These are phyloP conservation scores for Pseudognaphalium luteoalbum DNA, from an alignment of 129 eudicot genomes.

Conservation along the genomic window DNA sequence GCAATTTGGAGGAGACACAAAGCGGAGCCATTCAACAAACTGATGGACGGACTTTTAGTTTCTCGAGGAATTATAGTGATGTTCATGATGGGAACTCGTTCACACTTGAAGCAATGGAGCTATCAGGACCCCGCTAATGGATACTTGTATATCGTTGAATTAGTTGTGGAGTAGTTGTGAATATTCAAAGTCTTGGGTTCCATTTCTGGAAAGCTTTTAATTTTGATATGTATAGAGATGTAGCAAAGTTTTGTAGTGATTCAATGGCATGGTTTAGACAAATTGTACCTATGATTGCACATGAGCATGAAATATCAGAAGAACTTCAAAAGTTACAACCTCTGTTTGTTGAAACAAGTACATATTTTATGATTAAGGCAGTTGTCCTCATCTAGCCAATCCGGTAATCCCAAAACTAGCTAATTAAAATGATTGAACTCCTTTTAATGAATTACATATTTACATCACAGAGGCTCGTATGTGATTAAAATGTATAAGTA, in stretches of 20 bases:
- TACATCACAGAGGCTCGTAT: too few species aligned
- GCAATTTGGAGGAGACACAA: constrained; percentile 46
- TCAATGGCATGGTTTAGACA: constrained; percentile 16
- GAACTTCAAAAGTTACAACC: neutral
- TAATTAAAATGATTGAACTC: too few species aligned
- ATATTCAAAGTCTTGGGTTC: constrained; percentile 23
- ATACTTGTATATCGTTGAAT: neutral
- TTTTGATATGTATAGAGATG: constrained; percentile 22
- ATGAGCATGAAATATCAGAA: constrained; percentile 4
- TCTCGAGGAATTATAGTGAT: constrained; percentile 49
- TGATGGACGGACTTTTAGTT: constrained; percentile 48
- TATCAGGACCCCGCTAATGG: constrained; percentile 77
- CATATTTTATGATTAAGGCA: too few species aligned
- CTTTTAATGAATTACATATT: too few species aligned
- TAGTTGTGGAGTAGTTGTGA: constrained; percentile 29
- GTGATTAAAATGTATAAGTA: too few species aligned
- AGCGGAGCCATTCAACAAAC: constrained; percentile 35
- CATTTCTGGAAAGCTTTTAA: neutral
- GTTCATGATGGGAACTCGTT: constrained; percentile 64
- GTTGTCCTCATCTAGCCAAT: too few species aligned
- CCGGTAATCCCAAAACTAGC: too few species aligned
- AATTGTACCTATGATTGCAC: constrained; percentile 19
- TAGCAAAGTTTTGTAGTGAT: constrained; percentile 31
- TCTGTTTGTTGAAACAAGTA: neutral
- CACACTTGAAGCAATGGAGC: constrained; percentile 76